Conservation (phyloP, 2,329 filamentous ascomycete genomes). For the Calonectria pseudoturangicola region DNA sequence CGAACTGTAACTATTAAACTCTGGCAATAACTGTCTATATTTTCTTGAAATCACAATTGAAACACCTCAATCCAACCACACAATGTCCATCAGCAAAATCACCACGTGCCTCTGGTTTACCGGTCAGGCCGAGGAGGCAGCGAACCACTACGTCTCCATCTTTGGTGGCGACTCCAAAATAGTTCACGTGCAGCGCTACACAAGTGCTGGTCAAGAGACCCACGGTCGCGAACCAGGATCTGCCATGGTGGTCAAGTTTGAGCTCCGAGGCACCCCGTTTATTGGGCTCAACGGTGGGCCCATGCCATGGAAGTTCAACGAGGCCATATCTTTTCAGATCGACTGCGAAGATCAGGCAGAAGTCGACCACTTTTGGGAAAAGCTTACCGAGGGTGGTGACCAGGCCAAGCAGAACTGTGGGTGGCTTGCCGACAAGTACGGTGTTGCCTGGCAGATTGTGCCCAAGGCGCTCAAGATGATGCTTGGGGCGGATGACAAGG, state of each 20-base stretch:
- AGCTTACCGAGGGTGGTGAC: constrained; percentile 63
- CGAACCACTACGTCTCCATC: constrained; percentile 63
- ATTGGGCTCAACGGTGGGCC: constrained; percentile 66
- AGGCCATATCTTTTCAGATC: constrained; percentile 66
- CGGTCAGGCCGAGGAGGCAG: constrained; percentile 63
- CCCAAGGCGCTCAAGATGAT: constrained; percentile 61
- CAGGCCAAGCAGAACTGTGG: constrained; percentile 62
- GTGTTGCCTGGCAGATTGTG: constrained; percentile 68
- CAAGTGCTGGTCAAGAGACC: constrained; percentile 54
- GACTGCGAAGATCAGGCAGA: constrained; percentile 67
- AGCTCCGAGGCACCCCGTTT: constrained; percentile 62
- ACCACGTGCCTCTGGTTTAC: constrained; percentile 65
- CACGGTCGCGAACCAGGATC: constrained; percentile 57
- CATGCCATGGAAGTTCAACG: constrained; percentile 61
- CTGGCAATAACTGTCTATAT: no score
- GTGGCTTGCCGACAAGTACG: constrained; percentile 68
- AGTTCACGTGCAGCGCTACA: constrained; percentile 56
- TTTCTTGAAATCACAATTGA: background rate
- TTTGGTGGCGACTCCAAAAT: constrained; percentile 63
- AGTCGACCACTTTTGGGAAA: constrained; percentile 68
- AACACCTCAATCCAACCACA: background rate
- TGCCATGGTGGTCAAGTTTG: constrained; percentile 62
- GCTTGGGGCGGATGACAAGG: constrained; percentile 59
- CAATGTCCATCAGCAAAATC: constrained; percentile 51
- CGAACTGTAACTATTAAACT: background rate